Base-by-base conservation (phyloP, 148 eudicot genomes). In the Vaccinium myrtillus region DNA sequence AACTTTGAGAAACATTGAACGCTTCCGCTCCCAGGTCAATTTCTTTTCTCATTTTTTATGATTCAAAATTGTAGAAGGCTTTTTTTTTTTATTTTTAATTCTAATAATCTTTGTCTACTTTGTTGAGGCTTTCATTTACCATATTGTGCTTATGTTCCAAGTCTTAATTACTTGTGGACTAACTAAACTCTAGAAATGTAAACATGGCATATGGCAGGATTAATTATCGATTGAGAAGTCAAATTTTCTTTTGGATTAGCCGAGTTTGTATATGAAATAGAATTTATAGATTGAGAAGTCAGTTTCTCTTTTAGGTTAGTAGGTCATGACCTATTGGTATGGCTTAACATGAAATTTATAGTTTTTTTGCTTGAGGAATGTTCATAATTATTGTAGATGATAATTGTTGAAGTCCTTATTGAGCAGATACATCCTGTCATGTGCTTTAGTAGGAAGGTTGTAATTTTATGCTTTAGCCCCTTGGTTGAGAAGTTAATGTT, bases 21-120 rank as follows among this genome's bases (percentile, higher is more conserved):
- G 95, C 46, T 97, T 97, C 54, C 94, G 98, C 46, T 19, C 88
- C 54, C 99, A 97, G 99, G 99, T 94, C 12, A 83, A 51, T 81
- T 69, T 74, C 65, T 21, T 53, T 59, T 39, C 61, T 3, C 49
- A 53, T 50, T 54, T 78, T 30, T 10, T 50, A 39, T 53, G 32
- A 39, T 3, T 30, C 14, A 30, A 54, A 30, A 21, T 73, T 32
- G 21, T 71, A 43, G 30, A 19, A 43, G 46, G 46, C 46, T 82
- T 4, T 27, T 82, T 18, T 10, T 36, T 2, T 13, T 53, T 1
- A n/a, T 2, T 27, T 14, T 27, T 14, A 30, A 30, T 16, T 5
- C 12, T 54, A 21, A 46, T 18, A 1, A 46, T 46, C 13, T 65
- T 51, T 4, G 63, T 50, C 5, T 0, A 16, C 53, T 27, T 50